Evolutionary conservation across 2,329 filamentous ascomycete species (phyloP), one percentile per base, ranked within the genome.

Genomic region (Verticillium dahliae): DNA sequence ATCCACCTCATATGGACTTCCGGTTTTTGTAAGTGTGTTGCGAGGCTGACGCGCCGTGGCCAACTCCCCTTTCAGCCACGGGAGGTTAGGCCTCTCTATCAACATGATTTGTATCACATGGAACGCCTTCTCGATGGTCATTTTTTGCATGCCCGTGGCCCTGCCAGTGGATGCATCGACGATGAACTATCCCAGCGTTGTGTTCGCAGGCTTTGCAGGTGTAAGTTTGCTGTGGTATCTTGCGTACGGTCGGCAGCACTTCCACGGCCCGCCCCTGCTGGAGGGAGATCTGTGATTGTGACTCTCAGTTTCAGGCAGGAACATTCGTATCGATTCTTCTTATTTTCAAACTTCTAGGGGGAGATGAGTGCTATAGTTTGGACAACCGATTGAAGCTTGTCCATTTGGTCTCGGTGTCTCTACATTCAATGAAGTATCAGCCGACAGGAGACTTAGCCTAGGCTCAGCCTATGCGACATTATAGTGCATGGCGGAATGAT

Each of bases 141-240:
- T 93, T 54, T 93, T 92, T 76, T 92, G 88, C 71, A 90, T 93
- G 88, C 90, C 86, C 2, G 81, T 85, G 6, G 80, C 82, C 2
- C 71, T 89, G 10, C 82, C 85, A 0, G 85, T 88, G 3, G 76
- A 78, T 11, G 71, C 85, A 3, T 72, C 71, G 13, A 78, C 74
- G n/a, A 89, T 89, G 86, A 89, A 89, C 72, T 89, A 89, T 69
- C 86, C 86, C 3, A 85, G 81, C 18, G 86, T 85, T 6, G 87
- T 89, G 6, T 89, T 89, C 72, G 81, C 83, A 3, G 85, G 82
- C 0, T 89, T 89, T 62, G 86, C 80, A 0, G 65, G 73, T 14
- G 83, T 89, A 62, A 87, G 85, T 58, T 71, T 86, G 10, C 65
- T 76, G 3, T 90, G 86, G 87, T 89, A 90, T 71, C 79, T 88